These are phyloP conservation scores for Cardamine resedifolia DNA, from an alignment of 345 rosid genomes.

Conservation along the genomic window DNA sequence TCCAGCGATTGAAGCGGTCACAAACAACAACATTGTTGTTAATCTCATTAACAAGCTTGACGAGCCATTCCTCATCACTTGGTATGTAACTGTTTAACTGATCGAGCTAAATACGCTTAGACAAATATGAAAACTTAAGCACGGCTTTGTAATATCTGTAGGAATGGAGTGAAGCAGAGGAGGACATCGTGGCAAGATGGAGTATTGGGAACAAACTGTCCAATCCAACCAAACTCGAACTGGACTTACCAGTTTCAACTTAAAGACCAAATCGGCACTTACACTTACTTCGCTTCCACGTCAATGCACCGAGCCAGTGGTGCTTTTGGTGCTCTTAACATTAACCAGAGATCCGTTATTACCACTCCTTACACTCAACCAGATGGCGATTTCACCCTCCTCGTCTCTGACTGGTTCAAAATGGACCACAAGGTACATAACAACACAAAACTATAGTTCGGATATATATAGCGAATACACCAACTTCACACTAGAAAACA, in stretches of 20 bases:
- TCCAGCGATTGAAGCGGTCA: constrained; percentile 69
- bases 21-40: constrained; percentile 74
- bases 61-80: constrained; percentile 75
- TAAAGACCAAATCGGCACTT: constrained; percentile 84
- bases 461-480: too few relatives aligned
- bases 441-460: background rate
- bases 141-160: constrained; percentile 15
- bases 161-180: constrained; percentile 80
- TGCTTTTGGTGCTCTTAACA: constrained; percentile 61
- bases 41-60: constrained; percentile 71
- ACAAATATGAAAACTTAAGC: background rate
- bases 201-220: constrained; percentile 88
- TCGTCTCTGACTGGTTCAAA: constrained; percentile 68
- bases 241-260: constrained; percentile 83
- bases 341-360: constrained; percentile 54
- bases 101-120: background rate
- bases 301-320: constrained; percentile 69
- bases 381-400: constrained; percentile 64
- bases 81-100: constrained; percentile 40
- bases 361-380: constrained; percentile 56
- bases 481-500: too few relatives aligned
- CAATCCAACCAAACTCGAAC: constrained; percentile 65
- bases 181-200: constrained; percentile 86
- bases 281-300: constrained; percentile 67
- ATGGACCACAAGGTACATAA: constrained; percentile 53